Evolutionary conservation across 169 alveolate species (phyloP).

Genomic region (Babesia bigemina): DNA sequence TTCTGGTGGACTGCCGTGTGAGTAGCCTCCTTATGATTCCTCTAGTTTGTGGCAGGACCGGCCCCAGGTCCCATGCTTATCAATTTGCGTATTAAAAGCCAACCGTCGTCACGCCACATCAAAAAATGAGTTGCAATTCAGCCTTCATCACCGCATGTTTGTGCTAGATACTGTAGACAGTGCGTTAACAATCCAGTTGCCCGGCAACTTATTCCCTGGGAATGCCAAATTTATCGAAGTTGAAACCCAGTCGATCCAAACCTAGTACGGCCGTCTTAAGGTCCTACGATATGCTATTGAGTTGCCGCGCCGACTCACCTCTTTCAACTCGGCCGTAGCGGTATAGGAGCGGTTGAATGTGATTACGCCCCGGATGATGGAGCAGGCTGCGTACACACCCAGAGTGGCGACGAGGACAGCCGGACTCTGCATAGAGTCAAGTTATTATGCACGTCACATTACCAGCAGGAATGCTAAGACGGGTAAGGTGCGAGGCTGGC

Average conservation of each 20-base stretch:
- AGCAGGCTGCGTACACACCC: constrained; percentile 18
- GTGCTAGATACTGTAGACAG: too few species aligned
- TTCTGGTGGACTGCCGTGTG: too few species aligned
- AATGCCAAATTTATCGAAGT: constrained; percentile 27
- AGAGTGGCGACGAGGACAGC: constrained; percentile 4
- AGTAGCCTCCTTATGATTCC: too few species aligned
- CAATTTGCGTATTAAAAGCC: too few species aligned
- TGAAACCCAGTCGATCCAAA: constrained; percentile 39
- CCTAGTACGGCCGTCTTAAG: constrained; percentile 25
- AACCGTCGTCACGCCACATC: too few species aligned
- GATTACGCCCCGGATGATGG: constrained; percentile 19
- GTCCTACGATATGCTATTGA: constrained; percentile 20
- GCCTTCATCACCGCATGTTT: too few species aligned
- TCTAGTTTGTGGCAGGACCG: too few species aligned
- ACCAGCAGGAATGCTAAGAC: constrained; percentile 22
- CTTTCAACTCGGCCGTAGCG: constrained; percentile 35
- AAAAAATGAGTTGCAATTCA: too few species aligned
- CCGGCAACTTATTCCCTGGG: neutral
- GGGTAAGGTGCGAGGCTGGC: constrained; percentile 16
- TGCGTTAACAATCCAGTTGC: too few species aligned
- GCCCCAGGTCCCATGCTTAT: too few species aligned
- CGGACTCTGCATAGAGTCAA: constrained; percentile 18
- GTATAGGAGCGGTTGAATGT: constrained; percentile 44
- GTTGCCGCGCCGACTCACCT: constrained; percentile 14
- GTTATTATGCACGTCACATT: neutral